Base-by-base conservation (phyloP, 495 filamentous ascomycete genomes). In the Penicillium manginii region DNA sequence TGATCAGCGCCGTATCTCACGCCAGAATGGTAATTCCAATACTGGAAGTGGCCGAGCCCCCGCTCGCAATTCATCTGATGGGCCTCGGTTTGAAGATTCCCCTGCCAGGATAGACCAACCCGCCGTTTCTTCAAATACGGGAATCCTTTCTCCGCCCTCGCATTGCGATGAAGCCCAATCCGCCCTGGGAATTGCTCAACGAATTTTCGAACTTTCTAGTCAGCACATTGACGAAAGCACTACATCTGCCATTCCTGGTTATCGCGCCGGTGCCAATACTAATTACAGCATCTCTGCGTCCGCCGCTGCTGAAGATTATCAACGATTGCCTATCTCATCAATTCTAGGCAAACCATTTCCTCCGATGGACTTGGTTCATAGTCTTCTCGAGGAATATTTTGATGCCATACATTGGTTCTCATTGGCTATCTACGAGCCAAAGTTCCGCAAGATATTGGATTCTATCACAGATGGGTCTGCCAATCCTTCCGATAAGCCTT, bases 371-470 rank as follows among this genome's bases (percentile, higher is more conserved):
- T n/a, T 62, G 4, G 39, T 69, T 8, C 50, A 59, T 37, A 31
- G 32, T 17, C 49, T 73, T 22, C 46, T 73, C 32, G 70, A 74
- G 46, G 60, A 65, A 4, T 74, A 74, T 52, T 74, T 74, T 48
- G 62, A 66, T 54, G 50, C 66, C 1, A 61, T 74, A n/a, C 72
- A 74, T 58, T 74, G 70, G 72, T 74, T 73, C 37, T 71, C 66
- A 3, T 60, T 74, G 4, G 70, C 62, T 1, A 50, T 74, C 18
- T 67, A 67, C 22, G 68, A 74, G 43, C 63, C 70, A 8, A 73
- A 65, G 29, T 71, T 73, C 42, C 63, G 72, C 18, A 62, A 33
- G 29, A 57, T 56, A 7, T 65, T 70, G n/a, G 40, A 53, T 14
- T 61, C 63, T 10, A 63, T 73, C 5, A 55, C 59, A 17, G 67